Conservation (phyloP, 495 filamentous ascomycete species). For the Talaromyces wortmannii region DNA sequence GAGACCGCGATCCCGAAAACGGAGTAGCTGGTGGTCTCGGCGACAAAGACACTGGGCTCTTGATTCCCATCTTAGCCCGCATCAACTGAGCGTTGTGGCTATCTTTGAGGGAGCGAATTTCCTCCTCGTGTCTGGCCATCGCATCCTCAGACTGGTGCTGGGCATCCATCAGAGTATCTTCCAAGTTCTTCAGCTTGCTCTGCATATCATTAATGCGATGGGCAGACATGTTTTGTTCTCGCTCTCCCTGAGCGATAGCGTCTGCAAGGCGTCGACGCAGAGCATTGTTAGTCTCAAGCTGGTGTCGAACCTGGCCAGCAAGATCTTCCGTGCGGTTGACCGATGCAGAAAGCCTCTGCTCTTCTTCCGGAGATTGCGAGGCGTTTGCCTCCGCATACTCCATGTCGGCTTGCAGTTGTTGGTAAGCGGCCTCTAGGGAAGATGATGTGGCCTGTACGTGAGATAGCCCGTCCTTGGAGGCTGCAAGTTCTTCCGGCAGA, state of each 20-base stretch:
- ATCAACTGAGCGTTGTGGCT: slow-evolving; percentile 71
- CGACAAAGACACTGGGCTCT: slow-evolving; percentile 32
- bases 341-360: slow-evolving; percentile 51
- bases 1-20: slow-evolving; percentile 51
- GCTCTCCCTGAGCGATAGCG: slow-evolving; percentile 80
- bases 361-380: slow-evolving; percentile 54
- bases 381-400: slow-evolving; percentile 60
- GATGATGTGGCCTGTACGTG: slow-evolving; percentile 55
- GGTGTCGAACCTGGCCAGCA: slow-evolving; percentile 64
- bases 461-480: slow-evolving; percentile 37
- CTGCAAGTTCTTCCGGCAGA: slow-evolving; percentile 42
- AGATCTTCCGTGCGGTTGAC: slow-evolving; percentile 73
- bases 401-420: slow-evolving; percentile 73
- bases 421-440: slow-evolving; percentile 71
- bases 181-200: slow-evolving; percentile 65
- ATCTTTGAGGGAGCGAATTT: slow-evolving; percentile 67
- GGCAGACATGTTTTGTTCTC: slow-evolving; percentile 71
- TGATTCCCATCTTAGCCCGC: slow-evolving; percentile 56
- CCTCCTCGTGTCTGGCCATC: slow-evolving; percentile 77
- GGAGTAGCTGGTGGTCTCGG: slow-evolving; percentile 55
- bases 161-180: slow-evolving; percentile 76
- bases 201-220: slow-evolving; percentile 79
- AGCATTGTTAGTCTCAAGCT: slow-evolving; percentile 67
- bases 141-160: slow-evolving; percentile 84
- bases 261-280: slow-evolving; percentile 76